Evolutionary conservation across 179 eudicot genomes (phyloP), one percentile per base, ranked within the genome.

Genomic region (Vitellaria paradoxa): DNA sequence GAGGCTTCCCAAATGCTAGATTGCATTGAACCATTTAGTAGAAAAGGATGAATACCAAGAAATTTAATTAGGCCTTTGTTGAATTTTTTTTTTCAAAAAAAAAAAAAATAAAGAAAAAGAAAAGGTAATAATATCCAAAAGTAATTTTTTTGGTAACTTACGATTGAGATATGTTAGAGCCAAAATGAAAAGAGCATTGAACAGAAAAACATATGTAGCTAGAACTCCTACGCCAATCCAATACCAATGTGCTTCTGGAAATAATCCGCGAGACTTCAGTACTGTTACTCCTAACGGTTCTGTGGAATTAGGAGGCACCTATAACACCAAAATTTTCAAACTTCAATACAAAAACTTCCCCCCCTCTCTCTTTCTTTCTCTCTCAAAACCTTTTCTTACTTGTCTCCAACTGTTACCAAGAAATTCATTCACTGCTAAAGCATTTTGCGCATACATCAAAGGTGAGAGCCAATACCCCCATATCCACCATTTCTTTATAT

Each of bases 391-490:
- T n/a, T 62, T 8, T 7, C 79, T 78, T 84, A 84, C 84, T 23
- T 61, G 65, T 20, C 77, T 78, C 86, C 86, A 84, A 71, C 80
- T 81, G 8, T 71, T 61, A 4, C 87, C 84, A 18, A 77, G 81
- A 69, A 84, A 86, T 76, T 86, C 87, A 69, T 86, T 86, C 30
- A 68, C 85, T 6, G 78, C 78, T 30, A 86, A 72, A 4, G 84
- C 89, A n/a, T 84, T 86, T 61, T 78, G 82, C 5, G 73, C 85
- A 68, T 84, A 84, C 87, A 80, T 86, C 81, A 81, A 9, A 17
- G 87, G 89, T 1, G 87, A 84, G 45, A 75, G 11, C 89, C 89
- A 86, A 57, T 86, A 86, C 7, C 87, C 85, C 87, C 89, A 86
- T 62, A 82, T 63, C 89, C 87, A 84, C 89, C 89, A 86, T 7